Evolutionary conservation across 495 filamentous ascomycete genomes (phyloP), one percentile per base, ranked within the genome.

Genomic region (Penicillium cataractarum): DNA sequence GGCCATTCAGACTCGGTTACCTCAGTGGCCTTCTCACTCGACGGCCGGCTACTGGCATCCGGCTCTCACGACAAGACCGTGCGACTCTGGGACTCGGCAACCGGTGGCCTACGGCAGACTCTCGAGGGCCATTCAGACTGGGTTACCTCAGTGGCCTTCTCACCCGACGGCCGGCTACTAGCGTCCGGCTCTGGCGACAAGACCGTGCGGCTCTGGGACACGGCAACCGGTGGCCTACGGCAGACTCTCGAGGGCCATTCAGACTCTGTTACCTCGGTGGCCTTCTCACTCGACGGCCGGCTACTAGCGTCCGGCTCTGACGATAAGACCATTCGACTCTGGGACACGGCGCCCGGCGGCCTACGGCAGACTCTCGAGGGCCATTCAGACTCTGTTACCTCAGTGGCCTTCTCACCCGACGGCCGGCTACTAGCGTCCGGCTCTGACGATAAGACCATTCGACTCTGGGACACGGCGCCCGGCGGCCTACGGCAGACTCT

Each of bases 31-130:
- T 78, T 76, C 71, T 71, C 69, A 37, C 63, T 63, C 9, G 58
- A 75, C 60, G 51, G 59, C 55, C 54, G 62, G 50, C 59, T 60
- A 24, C 13, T 79, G 8, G 77, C 75, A 9, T 78, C 71, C 10
- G 70, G n/a, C n/a, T 35, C 33, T 35, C 9, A 12, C 9, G 33
- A 35, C 12, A 35, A 35, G 33, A 35, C 33, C 5, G 9, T 35
- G 6, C 5, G 33, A 12, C 33, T 35, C 33, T 35, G 33, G 33
- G 33, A 35, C 9, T 7, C 33, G 6, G 33, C 33, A 2, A 35
- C 33, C 2, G 33, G 33, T 12, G 33, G 6, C 9, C 9, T 35
- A 35, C 5, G 2, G 33, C 33, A 35, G 33, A 35, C 33, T 35
- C 9, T 35, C 33, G 33, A 35, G 33, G 33, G 33, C 2, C 33